phyloP scores from a whole-genome alignment of 805 yeast species.

The Wickerhamomyces subpelliculosus region DNA sequence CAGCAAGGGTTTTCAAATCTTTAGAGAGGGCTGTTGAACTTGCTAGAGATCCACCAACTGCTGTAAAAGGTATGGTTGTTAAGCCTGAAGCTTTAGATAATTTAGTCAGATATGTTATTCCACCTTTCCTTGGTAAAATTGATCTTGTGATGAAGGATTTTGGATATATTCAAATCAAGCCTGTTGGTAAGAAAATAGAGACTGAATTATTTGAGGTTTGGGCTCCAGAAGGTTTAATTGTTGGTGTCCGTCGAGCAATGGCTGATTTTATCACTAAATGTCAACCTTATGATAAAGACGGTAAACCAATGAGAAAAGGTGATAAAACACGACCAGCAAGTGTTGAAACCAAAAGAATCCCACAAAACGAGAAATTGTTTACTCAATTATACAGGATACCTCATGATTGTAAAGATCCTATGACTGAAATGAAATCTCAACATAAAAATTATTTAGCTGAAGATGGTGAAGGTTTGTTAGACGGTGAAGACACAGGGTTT shows the following conservation, averaged over 20 bases:
- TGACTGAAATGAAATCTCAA: conserved; percentile 23
- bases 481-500: not conserved
- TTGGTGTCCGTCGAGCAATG: conserved; percentile 48
- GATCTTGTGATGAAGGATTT: conserved; percentile 59
- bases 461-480: conserved; percentile 14
- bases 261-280: conserved; percentile 31
- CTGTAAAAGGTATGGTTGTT: conserved; percentile 19
- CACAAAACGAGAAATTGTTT: conserved; percentile 19
- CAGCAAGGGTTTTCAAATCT: conserved; percentile 20
- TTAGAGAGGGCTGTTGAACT: conserved; percentile 28
- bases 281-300: conserved; percentile 22
- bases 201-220: conserved; percentile 37
- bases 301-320: conserved; percentile 6
- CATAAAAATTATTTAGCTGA: conserved; percentile 15
- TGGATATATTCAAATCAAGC: conserved; percentile 56
- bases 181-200: conserved; percentile 42
- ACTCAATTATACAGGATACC: conserved; percentile 19
- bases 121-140: conserved; percentile 63
- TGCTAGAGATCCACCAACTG: conserved; percentile 19
- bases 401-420: conserved; percentile 17
- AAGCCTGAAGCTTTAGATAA: conserved; percentile 24
- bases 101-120: conserved; percentile 44
- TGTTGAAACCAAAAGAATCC: conserved; percentile 13
- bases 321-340: conserved; percentile 7
- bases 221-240: conserved; percentile 50